phyloP scores from a whole-genome alignment of 208 protist species.

The Trypanosoma mega region DNA sequence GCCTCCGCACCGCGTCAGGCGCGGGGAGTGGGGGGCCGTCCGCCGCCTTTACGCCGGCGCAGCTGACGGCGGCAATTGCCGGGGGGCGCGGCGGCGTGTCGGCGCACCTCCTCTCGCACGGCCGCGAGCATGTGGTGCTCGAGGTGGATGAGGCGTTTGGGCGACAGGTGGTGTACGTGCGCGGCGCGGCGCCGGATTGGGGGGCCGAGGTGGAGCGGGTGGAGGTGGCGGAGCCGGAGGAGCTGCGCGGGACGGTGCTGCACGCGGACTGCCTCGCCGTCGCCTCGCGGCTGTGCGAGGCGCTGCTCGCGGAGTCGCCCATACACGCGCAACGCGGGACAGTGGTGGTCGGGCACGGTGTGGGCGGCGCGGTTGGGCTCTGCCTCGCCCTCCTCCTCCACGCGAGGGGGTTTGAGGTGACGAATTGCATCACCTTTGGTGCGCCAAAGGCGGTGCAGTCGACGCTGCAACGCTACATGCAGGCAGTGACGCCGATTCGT shows the following conservation, averaged over 20 bases:
- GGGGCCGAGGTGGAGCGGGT: slow-evolving; percentile 60
- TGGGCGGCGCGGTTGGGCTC: slow-evolving; percentile 68
- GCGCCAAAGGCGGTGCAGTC: slow-evolving; percentile 57
- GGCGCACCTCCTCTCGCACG: slow-evolving; percentile 63
- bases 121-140: slow-evolving; percentile 66
- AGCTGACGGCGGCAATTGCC: slow-evolving; percentile 70
- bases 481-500: slow-evolving; percentile 70
- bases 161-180: slow-evolving; percentile 81
- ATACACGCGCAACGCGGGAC: slow-evolving; percentile 72
- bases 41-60: slow-evolving; percentile 54
- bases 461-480: slow-evolving; percentile 62
- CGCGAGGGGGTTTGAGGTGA: slow-evolving; percentile 66
- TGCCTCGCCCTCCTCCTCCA: slow-evolving; percentile 50
- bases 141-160: slow-evolving; percentile 82
- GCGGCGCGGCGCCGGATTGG: slow-evolving; percentile 71
- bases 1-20: slow-evolving; percentile 20
- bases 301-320: slow-evolving; percentile 61
- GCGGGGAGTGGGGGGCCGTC: slow-evolving; percentile 22
- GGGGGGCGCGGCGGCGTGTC: slow-evolving; percentile 69
- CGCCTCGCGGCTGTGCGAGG: slow-evolving; percentile 57
- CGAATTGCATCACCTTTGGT: slow-evolving; percentile 74
- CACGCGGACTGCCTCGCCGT: slow-evolving; percentile 53
- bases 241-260: slow-evolving; percentile 64
- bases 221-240: slow-evolving; percentile 70
- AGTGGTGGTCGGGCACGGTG: slow-evolving; percentile 75